phyloP scores from a whole-genome alignment of 208 protist genomes.

The Entamoeba nuttalli region DNA sequence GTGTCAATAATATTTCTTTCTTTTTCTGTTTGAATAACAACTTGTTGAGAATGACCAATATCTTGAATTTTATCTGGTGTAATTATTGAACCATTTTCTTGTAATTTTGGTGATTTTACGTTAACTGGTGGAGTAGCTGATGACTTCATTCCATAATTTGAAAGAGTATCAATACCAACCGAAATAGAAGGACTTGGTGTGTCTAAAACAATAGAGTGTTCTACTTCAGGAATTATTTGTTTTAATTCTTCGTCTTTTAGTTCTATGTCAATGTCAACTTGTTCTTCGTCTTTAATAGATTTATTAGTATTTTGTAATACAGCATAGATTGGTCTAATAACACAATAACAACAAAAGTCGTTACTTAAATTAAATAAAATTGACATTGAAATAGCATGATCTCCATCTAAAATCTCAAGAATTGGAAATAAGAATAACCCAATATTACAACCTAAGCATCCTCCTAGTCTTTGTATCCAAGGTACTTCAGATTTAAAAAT shows the following conservation, averaged over 20 bases:
- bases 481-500: not conserved
- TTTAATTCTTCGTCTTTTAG: not conserved
- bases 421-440: not conserved
- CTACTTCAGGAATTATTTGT: no score
- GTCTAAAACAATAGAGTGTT: no score
- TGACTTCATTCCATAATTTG: not conserved
- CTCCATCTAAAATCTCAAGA: not conserved
- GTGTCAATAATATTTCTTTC: not conserved
- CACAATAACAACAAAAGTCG: not conserved
- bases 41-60: not conserved
- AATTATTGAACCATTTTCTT: not conserved
- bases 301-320: not conserved
- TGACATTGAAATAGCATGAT: not conserved
- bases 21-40: not conserved
- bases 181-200: not conserved
- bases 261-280: not conserved
- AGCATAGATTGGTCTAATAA: not conserved
- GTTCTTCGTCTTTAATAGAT: not conserved
- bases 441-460: not conserved
- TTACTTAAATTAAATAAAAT: not conserved
- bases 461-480: not conserved
- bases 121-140: not conserved
- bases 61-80: not conserved
- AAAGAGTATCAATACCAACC: not conserved
- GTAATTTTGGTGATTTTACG: not conserved